phyloP scores from a whole-genome alignment of 1,139 yeast species.

The Candida glucosophila region DNA sequence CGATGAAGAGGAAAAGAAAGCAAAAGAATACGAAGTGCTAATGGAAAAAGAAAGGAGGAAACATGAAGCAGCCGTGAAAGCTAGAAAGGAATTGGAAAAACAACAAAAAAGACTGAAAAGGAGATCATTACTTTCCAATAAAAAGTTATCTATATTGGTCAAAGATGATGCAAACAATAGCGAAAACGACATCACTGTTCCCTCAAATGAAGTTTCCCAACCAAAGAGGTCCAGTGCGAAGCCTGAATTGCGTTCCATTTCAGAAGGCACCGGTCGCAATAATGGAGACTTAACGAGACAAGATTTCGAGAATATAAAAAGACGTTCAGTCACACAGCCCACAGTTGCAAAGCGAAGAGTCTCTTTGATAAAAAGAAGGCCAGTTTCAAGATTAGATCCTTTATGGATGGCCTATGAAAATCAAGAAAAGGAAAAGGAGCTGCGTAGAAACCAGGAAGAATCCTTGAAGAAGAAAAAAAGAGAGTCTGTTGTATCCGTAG shows the following conservation, averaged over 20 bases:
- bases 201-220: conserved; percentile 18
- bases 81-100: conserved; percentile 39
- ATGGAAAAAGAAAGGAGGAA: conserved; percentile 44
- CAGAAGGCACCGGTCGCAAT: conserved; percentile 23
- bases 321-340: conserved; percentile 42
- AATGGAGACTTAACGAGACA: conserved; percentile 28
- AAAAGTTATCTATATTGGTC: conserved; percentile 31
- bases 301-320: conserved; percentile 35
- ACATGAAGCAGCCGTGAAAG: conserved; percentile 39
- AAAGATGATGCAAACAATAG: conserved; percentile 27
- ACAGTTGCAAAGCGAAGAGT: conserved; percentile 29
- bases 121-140: conserved; percentile 33
- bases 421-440: conserved; percentile 38
- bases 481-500: conserved; percentile 33
- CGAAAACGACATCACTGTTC: conserved; percentile 20
- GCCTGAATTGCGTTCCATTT: conserved; percentile 23
- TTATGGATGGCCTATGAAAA: conserved; percentile 41
- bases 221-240: conserved; percentile 32
- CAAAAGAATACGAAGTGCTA: conserved; percentile 39
- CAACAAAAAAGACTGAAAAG: conserved; percentile 37
- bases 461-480: conserved; percentile 19
- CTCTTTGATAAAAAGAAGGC: conserved; percentile 44
- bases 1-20: conserved; percentile 43
- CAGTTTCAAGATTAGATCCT: conserved; percentile 68
- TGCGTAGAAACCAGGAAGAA: conserved; percentile 18